These are phyloP conservation scores for Lecanosticta acicola DNA, from an alignment of 2,329 filamentous ascomycete genomes.

Conservation along the genomic window DNA sequence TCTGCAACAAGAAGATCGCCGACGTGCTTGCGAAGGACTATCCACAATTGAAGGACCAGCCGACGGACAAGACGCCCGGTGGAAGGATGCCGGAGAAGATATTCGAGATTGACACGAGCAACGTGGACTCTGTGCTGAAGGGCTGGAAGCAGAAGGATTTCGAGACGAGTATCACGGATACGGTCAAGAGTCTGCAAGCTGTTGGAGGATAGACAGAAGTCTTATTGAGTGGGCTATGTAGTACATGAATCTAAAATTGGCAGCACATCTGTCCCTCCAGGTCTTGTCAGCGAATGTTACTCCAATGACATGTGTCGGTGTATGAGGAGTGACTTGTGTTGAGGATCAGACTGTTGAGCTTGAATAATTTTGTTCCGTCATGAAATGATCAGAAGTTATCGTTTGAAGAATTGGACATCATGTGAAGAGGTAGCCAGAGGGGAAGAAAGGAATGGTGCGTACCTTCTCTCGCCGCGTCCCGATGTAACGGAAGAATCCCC, in stretches of 20 bases:
- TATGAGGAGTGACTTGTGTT: neutral
- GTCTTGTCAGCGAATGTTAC: neutral
- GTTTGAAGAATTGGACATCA: neutral
- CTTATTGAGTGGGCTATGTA: neutral
- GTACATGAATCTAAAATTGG: neutral
- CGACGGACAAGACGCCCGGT: conserved; percentile 36
- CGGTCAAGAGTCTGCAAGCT: conserved; percentile 57
- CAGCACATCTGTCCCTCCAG: too few relatives aligned
- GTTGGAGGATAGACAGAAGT: conserved; percentile 40
- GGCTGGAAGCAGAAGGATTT: conserved; percentile 56
- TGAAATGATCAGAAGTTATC: conserved; percentile 1
- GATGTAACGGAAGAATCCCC: too few relatives aligned
- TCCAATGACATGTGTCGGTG: neutral
- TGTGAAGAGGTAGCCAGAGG: neutral
- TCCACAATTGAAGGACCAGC: conserved; percentile 49
- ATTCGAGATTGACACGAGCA: conserved; percentile 53
- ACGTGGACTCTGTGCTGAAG: conserved; percentile 48
- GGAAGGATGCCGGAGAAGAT: conserved; percentile 46
- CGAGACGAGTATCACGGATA: conserved; percentile 56
- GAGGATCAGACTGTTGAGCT: conserved; percentile 52
- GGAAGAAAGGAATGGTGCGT: neutral
- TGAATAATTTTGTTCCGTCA: conserved; percentile 37
- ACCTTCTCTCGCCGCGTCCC: too few relatives aligned
- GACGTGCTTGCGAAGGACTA: conserved; percentile 53
- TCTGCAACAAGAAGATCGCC: conserved; percentile 55